Evolutionary conservation across 2,329 filamentous ascomycete genomes (phyloP), one percentile per base, ranked within the genome.

Genomic region (Chaetomium sp.): DNA sequence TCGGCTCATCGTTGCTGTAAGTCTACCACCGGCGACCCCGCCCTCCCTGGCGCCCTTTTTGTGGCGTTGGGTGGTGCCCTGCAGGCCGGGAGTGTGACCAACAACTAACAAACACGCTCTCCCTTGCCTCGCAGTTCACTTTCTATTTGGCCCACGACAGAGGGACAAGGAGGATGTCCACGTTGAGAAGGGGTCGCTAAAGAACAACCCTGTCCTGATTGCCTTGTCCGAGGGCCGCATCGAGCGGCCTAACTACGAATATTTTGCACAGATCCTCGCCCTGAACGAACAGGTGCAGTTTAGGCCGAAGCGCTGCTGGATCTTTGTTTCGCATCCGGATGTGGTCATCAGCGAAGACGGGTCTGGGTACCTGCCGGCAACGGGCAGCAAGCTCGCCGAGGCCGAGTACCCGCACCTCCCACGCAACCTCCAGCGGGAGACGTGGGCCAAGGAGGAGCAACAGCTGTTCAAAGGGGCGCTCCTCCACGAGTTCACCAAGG

Each of bases 171-270:
- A 76, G 53, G 77, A 77, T 69, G 78, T 78, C 31, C 66, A 71
- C 8, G 66, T 73, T 62, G 82, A 81, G 72, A 80, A 75, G n/a
- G 77, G 78, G 63, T 87, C 85, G 8, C 86, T 89, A 79, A 88
- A 88, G 76, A 83, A 85, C 64, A 87, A 89, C 74, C 81, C 85
- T 3, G 85, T 88, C n/a, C 77, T 89, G 66, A 83, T 81, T 63
- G 86, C 87, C 9, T 79, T 89, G 38, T 82, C 85, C 9, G 81
- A 87, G 70, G 81, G 81, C 25, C 79, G 82, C 31, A 78, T 87
- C 47, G 84, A 87, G 70, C 80, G 82, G 69, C 84, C 84, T 56
- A 87, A 87, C 75, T 87, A 87, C 69, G 83, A 86, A 64, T 87
- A 87, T 75, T 87, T 87, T 70, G 80, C 81, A 12, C 81, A 83